A percentile compares a stretch with the other conserved stretches of the same genome.
These are phyloP conservation scores for Staphylotrichum longicolle DNA, from an alignment of 495 filamentous ascomycete genomes.

Conservation along the genomic window DNA sequence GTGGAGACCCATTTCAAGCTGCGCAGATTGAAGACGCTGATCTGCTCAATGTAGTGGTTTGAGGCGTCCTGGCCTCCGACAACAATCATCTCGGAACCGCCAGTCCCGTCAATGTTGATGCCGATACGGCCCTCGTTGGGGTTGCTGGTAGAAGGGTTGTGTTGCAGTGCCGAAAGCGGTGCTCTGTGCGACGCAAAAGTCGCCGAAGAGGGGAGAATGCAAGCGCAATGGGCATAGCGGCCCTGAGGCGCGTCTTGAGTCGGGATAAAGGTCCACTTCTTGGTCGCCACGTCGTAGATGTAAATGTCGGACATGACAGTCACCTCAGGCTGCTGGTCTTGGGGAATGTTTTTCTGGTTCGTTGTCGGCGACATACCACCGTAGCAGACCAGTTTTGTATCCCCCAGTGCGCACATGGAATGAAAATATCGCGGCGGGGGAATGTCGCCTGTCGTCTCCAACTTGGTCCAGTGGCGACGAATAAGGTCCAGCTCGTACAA, in stretches of 20 bases:
- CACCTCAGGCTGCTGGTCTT: constrained; percentile 80
- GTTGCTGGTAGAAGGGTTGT: constrained; percentile 75
- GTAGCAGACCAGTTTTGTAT: constrained; percentile 95
- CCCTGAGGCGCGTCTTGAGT: constrained; percentile 83
- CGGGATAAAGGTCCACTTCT: constrained; percentile 80
- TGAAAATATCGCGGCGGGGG: constrained; percentile 95
- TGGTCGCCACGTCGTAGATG: constrained; percentile 85
- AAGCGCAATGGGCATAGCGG: constrained; percentile 94
- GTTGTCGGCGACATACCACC: constrained; percentile 91
- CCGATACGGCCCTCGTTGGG: constrained; percentile 84
- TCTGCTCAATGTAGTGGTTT: constrained; percentile 98
- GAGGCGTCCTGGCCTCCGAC: constrained; percentile 94
- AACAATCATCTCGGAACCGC: constrained; percentile 95
- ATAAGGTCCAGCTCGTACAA: constrained; percentile 92
- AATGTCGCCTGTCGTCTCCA: constrained; percentile 79
- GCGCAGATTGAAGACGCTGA: constrained; percentile 96
- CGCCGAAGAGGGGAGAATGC: constrained; percentile 84
- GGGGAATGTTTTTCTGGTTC: constrained; percentile 47
- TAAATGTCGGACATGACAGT: constrained; percentile 98
- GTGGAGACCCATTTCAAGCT: constrained; percentile 94
- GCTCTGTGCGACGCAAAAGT: constrained; percentile 79
- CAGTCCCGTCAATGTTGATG: constrained; percentile 80
- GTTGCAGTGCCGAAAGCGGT: constrained; percentile 78
- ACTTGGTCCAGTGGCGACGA: constrained; percentile 84
- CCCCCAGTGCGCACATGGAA: constrained; percentile 87